Conservation (phyloP, 2,329 filamentous ascomycete genomes). For the Fusarium sarcochroum region DNA sequence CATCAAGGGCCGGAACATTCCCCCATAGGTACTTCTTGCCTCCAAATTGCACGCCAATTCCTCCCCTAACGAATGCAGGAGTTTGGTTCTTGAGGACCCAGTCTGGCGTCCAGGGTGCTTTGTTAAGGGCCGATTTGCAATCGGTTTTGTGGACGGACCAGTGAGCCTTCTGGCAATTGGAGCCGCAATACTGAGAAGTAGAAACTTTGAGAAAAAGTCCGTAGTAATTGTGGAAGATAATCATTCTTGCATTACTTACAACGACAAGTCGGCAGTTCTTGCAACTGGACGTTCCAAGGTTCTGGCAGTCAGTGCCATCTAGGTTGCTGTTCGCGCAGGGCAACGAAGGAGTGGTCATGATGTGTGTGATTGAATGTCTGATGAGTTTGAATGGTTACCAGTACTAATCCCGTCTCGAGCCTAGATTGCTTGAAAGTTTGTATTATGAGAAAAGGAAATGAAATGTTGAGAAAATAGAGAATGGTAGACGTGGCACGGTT, state of each 20-base stretch:
- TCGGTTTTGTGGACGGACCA: background rate
- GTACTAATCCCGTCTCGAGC: background rate
- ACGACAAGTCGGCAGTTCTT: background rate
- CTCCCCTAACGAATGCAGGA: background rate
- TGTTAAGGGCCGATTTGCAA: background rate
- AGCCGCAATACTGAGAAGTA: constrained; percentile 15
- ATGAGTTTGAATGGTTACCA: no score
- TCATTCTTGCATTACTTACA: background rate
- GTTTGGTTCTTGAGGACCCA: background rate
- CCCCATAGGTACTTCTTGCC: constrained; percentile 13
- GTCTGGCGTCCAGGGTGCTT: background rate
- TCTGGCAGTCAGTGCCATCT: background rate
- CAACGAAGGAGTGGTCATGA: background rate
- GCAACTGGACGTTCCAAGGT: background rate
- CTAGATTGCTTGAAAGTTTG: background rate
- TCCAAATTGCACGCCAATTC: background rate
- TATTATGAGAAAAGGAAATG: background rate
- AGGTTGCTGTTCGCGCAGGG: background rate
- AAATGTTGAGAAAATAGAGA: background rate
- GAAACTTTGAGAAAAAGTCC: background rate
- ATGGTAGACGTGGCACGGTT: no score
- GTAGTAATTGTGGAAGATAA: no score
- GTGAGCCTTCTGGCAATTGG: constrained; percentile 7
- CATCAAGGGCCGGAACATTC: constrained; percentile 22
- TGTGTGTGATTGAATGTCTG: background rate